phyloP scores from a whole-genome alignment of 1,284 basidiomycete genomes.

The Ceratobasidium sp. region DNA sequence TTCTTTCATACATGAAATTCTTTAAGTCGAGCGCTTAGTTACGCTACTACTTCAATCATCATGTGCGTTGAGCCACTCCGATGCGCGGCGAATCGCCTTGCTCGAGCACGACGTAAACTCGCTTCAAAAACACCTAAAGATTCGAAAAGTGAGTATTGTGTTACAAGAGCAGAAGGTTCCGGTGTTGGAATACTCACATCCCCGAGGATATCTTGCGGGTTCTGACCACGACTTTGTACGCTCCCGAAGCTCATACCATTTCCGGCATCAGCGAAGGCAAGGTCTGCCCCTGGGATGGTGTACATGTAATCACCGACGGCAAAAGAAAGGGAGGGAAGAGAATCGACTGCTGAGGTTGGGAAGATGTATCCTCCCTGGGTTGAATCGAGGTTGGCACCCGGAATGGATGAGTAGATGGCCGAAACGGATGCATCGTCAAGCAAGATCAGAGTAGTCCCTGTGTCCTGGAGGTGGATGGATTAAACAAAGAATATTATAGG shows the following conservation, averaged over 20 bases:
- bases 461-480: no score
- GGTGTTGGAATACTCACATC: constrained; percentile 51
- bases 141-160: background rate
- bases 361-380: constrained; percentile 59
- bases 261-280: constrained; percentile 50
- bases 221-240: constrained; percentile 60
- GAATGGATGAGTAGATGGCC: constrained; percentile 54
- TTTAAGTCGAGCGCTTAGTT: no score
- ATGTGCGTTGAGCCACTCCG: no score
- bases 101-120: constrained; percentile 60
- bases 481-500: no score
- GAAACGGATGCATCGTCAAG: constrained; percentile 55
- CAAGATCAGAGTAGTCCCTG: constrained; percentile 60
- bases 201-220: constrained; percentile 59
- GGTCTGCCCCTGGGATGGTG: constrained; percentile 46
- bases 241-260: constrained; percentile 57
- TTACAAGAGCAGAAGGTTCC: background rate
- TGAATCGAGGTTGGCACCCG: constrained; percentile 57
- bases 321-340: constrained; percentile 56
- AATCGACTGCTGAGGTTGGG: constrained; percentile 54
- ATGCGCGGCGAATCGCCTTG: constrained; percentile 34
- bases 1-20: no score
- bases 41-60: no score
- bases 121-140: constrained; percentile 57
- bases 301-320: constrained; percentile 57